phyloP scores from a whole-genome alignment of 495 filamentous ascomycete species.

The Aspergillus indologenus region DNA sequence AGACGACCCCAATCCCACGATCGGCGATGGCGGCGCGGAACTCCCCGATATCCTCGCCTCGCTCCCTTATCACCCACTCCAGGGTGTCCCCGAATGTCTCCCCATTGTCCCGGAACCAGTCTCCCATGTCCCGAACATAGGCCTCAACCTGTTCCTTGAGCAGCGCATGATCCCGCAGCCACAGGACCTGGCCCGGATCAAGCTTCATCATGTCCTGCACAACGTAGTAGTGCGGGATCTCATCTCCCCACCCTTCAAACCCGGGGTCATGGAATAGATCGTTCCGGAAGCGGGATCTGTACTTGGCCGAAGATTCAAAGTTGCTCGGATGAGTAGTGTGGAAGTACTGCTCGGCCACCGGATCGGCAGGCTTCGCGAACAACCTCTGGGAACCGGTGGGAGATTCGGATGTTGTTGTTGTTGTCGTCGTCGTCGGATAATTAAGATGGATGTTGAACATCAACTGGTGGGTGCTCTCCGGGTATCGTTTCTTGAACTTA shows the following conservation, averaged over 20 bases:
- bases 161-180: slow-evolving; percentile 51
- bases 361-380: slow-evolving; percentile 11
- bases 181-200: slow-evolving; percentile 55
- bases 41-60: slow-evolving; percentile 36
- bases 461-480: slow-evolving; percentile 45
- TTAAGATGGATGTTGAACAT: slow-evolving; percentile 54
- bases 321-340: slow-evolving; percentile 22
- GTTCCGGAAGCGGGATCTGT: slow-evolving; percentile 30
- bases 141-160: slow-evolving; percentile 53
- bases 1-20: slow-evolving; percentile 30
- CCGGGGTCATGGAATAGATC: slow-evolving; percentile 40
- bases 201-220: slow-evolving; percentile 67
- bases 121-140: slow-evolving; percentile 49
- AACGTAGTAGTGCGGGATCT: slow-evolving; percentile 60
- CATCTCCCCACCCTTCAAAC: slow-evolving; percentile 58
- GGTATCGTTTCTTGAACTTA: slow-evolving; percentile 54
- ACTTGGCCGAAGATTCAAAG: slow-evolving; percentile 29
- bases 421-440: slow-evolving; percentile 29
- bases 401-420: too few relatives aligned
- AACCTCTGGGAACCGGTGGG: slow-evolving; percentile 3
- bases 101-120: slow-evolving; percentile 64
- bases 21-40: slow-evolving; percentile 28
- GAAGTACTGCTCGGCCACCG: slow-evolving; percentile 24
- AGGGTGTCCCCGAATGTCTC: slow-evolving; percentile 56
- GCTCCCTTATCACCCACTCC: slow-evolving; percentile 42